Conservation (phyloP, 225 moss, liverwort and hornwort species). For the Pseudisothecium myosuroides region DNA sequence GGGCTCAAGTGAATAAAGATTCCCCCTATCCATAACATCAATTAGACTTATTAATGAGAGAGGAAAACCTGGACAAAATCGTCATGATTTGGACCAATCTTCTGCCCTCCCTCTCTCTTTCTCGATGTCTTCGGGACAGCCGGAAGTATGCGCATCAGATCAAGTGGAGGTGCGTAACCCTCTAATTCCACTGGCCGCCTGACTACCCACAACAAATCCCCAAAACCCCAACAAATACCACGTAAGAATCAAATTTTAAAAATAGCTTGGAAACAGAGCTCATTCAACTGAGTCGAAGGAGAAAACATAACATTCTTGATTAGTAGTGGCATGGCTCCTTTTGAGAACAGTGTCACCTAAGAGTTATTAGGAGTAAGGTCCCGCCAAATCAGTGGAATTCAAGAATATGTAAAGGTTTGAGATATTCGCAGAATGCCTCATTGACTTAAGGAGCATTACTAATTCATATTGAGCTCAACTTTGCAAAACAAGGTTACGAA, state of each 20-base stretch:
- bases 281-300: background rate
- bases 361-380: background rate
- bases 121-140: constrained; percentile 29
- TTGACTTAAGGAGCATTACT: background rate
- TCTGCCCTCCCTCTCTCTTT: constrained; percentile 52
- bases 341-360: background rate
- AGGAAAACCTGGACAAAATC: constrained; percentile 59
- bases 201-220: constrained; percentile 37
- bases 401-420: background rate
- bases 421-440: background rate
- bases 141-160: constrained; percentile 72
- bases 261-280: background rate
- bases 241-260: background rate
- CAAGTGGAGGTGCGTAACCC: constrained; percentile 59
- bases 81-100: constrained; percentile 78
- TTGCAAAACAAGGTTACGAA: background rate
- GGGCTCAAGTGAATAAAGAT: background rate
- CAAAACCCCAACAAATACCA: background rate
- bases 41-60: background rate
- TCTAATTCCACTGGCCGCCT: constrained; percentile 64
- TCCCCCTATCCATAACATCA: background rate
- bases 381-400: background rate
- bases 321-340: background rate
- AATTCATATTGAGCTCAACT: background rate
- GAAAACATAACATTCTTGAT: background rate